Conservation (phyloP, 495 filamentous ascomycete species). For the Extremus antarcticus region DNA sequence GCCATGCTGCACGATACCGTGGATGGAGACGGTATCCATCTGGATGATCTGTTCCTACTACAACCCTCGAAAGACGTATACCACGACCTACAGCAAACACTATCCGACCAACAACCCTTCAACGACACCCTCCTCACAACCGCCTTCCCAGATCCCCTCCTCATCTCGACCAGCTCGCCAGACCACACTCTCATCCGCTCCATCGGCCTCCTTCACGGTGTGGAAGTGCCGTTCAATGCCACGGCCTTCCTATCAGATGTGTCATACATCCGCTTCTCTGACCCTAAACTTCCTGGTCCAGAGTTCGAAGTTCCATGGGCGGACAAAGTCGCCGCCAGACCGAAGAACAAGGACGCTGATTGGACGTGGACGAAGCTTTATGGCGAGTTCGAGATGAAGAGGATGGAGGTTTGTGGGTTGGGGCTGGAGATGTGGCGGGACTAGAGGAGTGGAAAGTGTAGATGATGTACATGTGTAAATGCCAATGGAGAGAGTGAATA, state of each 20-base stretch:
- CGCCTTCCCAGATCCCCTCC: slow-evolving; percentile 19
- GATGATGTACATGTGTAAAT: not conserved
- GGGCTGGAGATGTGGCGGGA: slow-evolving; percentile 27
- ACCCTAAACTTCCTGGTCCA: slow-evolving; percentile 36
- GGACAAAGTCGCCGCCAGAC: slow-evolving; percentile 27
- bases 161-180: slow-evolving; percentile 11
- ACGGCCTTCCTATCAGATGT: slow-evolving; percentile 30
- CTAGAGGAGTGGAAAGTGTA: too few species aligned
- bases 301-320: slow-evolving; percentile 34
- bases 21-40: slow-evolving; percentile 20
- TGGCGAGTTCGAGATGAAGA: slow-evolving; percentile 28
- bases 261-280: slow-evolving; percentile 34
- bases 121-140: slow-evolving; percentile 25
- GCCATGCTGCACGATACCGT: slow-evolving; percentile 27
- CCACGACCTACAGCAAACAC: slow-evolving; percentile 10
- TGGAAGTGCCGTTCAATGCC: slow-evolving; percentile 26
- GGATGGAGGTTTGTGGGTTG: slow-evolving; percentile 34
- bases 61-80: slow-evolving; percentile 22
- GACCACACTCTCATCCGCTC: slow-evolving; percentile 10
- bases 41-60: slow-evolving; percentile 24
- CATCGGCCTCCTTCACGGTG: slow-evolving; percentile 13
- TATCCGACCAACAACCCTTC: slow-evolving; percentile 12
- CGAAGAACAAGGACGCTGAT: slow-evolving; percentile 32
- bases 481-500: too few species aligned
- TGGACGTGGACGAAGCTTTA: slow-evolving; percentile 37